phyloP scores from a whole-genome alignment of 768 basidiomycete species.

The Phallus indusiatus region DNA sequence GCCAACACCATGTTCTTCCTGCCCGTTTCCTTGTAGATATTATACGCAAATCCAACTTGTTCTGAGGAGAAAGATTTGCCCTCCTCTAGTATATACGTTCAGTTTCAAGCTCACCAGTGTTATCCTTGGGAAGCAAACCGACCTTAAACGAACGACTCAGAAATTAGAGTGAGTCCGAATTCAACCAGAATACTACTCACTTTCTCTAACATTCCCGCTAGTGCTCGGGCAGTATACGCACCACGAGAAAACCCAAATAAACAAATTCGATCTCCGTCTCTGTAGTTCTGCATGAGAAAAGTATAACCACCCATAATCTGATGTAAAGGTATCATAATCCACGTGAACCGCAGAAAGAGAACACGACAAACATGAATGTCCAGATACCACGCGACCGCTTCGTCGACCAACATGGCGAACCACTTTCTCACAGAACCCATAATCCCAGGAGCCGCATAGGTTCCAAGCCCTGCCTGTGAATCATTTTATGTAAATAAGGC shows the following conservation, averaged over 20 bases:
- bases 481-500: too few species aligned
- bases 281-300: constrained; percentile 73
- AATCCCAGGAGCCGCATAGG: constrained; percentile 52
- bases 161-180: neutral
- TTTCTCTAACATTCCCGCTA: constrained; percentile 69
- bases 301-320: constrained; percentile 57
- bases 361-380: constrained; percentile 39
- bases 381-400: constrained; percentile 66
- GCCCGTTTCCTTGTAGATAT: constrained; percentile 46
- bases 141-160: too few species aligned
- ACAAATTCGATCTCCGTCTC: constrained; percentile 63
- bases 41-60: constrained; percentile 67
- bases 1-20: constrained; percentile 35
- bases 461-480: constrained; percentile 27
- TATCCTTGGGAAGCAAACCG: constrained; percentile 47
- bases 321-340: neutral
- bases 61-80: constrained; percentile 20
- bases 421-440: constrained; percentile 52
- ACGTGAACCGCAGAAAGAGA: neutral
- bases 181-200: constrained; percentile 22
- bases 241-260: constrained; percentile 75
- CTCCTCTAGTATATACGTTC: neutral
- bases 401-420: constrained; percentile 53
- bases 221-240: constrained; percentile 56
- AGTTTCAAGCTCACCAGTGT: constrained; percentile 23